Conservation (phyloP, 495 filamentous ascomycete genomes). For the Aspergillus sclerotiicarbonarius region DNA sequence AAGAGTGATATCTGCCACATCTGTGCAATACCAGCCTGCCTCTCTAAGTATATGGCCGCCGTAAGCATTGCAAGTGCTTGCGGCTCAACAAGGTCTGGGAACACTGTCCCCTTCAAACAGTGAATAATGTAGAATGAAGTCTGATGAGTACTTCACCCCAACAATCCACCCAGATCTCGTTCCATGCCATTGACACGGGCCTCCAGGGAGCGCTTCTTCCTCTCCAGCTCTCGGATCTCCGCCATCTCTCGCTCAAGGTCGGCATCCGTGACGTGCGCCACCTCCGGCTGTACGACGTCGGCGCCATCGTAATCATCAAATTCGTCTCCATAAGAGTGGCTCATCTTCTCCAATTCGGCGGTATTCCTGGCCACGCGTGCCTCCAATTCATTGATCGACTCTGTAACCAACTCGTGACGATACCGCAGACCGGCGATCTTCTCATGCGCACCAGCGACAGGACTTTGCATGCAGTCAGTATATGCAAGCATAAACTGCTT, state of each 20-base stretch:
- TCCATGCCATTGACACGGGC: slow-evolving; percentile 77
- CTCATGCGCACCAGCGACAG: slow-evolving; percentile 78
- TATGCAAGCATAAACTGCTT: not conserved
- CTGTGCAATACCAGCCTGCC: too few species aligned
- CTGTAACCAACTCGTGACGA: slow-evolving; percentile 68
- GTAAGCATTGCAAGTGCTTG: too few species aligned
- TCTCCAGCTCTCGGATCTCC: slow-evolving; percentile 73
- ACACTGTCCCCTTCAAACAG: not conserved
- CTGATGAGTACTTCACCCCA: slow-evolving; percentile 38
- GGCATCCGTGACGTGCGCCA: slow-evolving; percentile 62
- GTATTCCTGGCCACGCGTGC: slow-evolving; percentile 73
- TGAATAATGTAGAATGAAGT: not conserved
- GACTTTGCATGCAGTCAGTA: slow-evolving; percentile 39
- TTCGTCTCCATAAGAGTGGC: slow-evolving; percentile 48
- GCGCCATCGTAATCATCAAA: slow-evolving; percentile 31
- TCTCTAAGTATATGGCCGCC: too few species aligned
- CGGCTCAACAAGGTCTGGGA: not conserved
- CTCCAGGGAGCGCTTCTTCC: slow-evolving; percentile 73
- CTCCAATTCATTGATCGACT: slow-evolving; percentile 78
- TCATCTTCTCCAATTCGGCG: slow-evolving; percentile 70
- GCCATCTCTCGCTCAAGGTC: slow-evolving; percentile 75
- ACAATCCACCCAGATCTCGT: slow-evolving; percentile 68
- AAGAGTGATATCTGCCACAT: too few species aligned
- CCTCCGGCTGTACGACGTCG: slow-evolving; percentile 45
- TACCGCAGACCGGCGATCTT: slow-evolving; percentile 69